Base-by-base conservation (phyloP, 2,329 filamentous ascomycete genomes). In the Penicillium sp. region DNA sequence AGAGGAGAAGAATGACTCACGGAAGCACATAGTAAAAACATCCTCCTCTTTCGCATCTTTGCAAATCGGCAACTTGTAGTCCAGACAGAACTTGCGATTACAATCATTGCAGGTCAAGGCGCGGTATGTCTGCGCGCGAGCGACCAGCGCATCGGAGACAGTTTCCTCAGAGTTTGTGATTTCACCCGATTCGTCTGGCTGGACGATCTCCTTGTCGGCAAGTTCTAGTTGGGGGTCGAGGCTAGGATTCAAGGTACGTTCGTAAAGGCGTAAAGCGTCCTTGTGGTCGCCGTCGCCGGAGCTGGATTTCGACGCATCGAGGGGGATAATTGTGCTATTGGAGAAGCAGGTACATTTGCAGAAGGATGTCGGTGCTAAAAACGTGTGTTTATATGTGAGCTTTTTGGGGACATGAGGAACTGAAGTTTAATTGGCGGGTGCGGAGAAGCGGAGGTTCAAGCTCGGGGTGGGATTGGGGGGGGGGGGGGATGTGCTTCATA, bases 311-410 rank as follows among this genome's bases (percentile, higher is more conserved):
- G 49, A 49, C 7, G 74, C 73, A 52, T 81, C 76, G 48, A 85
- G 77, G 13, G 81, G 78, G 55, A 86, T 84, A 44, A 86, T 84
- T 46, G 81, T 84, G 68, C 77, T 82, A 63, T 85, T 85, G 43
- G 76, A 75, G 68, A 81, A 81, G 66, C 83, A 85, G 48, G 81
- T 84, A 65, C 83, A 86, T 78, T 85, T 86, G 77, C 83, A 86
- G 68, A 85, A 86, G 49, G 81, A 83, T 12, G 81, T 80, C 9
- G 69, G 69, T 8, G 63, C 69, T 72, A 43, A 40, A 27, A 18
- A 9, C 25, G 13, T 24, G n/a, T 25, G 9, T 11, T 1, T 28
- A 38, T 41, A 36, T 48, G 32, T 45, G 27, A 11, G 40, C 24
- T 36, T 12, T 29, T 9, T 13, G 9, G 12, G 12, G 9, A 9